These are phyloP conservation scores for Crithidia fasciculata DNA, from an alignment of 208 protist genomes.

Conservation along the genomic window DNA sequence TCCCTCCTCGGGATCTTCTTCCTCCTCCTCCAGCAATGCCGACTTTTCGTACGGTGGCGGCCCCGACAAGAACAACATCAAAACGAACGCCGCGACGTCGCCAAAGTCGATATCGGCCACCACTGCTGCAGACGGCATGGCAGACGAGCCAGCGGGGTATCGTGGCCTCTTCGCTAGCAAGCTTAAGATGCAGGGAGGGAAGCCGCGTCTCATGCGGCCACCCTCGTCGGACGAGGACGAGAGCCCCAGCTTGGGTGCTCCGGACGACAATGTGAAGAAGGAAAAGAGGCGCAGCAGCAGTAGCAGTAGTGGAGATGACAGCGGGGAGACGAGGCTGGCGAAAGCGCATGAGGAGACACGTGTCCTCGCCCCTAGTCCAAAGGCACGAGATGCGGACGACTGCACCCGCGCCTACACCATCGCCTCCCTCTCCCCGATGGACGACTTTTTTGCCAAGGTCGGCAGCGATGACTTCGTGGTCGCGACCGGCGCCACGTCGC, in stretches of 20 bases:
- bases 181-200: background rate
- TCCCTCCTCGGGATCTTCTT: background rate
- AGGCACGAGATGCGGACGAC: background rate
- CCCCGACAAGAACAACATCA: background rate
- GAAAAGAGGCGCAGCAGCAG: background rate
- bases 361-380: background rate
- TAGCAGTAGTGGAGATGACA: background rate
- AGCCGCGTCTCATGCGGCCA: conserved; percentile 13
- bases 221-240: conserved; percentile 3
- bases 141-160: background rate
- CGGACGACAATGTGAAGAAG: background rate
- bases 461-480: background rate
- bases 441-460: conserved; percentile 8
- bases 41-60: background rate
- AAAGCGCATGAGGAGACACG: background rate
- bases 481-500: background rate
- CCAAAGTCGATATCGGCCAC: background rate
- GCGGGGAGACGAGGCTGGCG: background rate
- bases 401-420: background rate
- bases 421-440: background rate
- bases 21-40: background rate
- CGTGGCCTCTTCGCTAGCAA: conserved; percentile 9
- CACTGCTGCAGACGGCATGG: background rate
- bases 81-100: background rate
- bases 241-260: too few species aligned